A percentile compares a stretch with the other conserved stretches of the same genome.
Conservation (phyloP, 2,329 filamentous ascomycete species). For the Chrysoporthe cubensis region DNA sequence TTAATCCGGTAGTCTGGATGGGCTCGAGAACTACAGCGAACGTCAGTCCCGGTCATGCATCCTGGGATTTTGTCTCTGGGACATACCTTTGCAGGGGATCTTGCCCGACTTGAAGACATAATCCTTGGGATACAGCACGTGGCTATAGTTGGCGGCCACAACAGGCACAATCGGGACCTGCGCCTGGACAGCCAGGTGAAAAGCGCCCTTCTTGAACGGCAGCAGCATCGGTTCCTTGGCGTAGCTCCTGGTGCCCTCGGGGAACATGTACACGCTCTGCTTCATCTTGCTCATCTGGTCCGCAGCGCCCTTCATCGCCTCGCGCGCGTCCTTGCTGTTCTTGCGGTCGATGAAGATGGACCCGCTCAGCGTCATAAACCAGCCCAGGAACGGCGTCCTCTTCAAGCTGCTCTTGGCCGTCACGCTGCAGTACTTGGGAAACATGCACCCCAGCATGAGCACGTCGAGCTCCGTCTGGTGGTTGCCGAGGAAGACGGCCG, state of each 20-base stretch:
- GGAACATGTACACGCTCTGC: conserved; percentile 85
- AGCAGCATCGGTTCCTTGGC: conserved; percentile 78
- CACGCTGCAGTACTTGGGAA: conserved; percentile 89
- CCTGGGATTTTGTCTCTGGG: neutral
- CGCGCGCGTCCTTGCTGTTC: conserved; percentile 79
- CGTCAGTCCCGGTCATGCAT: neutral
- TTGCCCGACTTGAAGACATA: conserved; percentile 68
- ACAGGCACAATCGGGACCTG: conserved; percentile 91
- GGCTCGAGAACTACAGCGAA: conserved; percentile 71
- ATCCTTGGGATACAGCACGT: conserved; percentile 68
- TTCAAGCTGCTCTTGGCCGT: conserved; percentile 88
- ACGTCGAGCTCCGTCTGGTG: conserved; percentile 97
- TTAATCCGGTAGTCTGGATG: conserved; percentile 75
- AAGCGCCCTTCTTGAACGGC: conserved; percentile 99
- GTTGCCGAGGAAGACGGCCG: conserved; percentile 90
- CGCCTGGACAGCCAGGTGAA: conserved; percentile 93
- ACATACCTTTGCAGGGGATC: conserved; percentile 75
- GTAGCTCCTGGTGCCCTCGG: conserved; percentile 93
- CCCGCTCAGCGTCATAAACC: conserved; percentile 89
- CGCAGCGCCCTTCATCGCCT: conserved; percentile 84
- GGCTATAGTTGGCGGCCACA: conserved; percentile 78
- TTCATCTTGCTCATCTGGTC: conserved; percentile 72
- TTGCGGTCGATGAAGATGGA: conserved; percentile 94
- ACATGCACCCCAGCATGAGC: conserved; percentile 84
- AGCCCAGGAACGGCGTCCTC: conserved; percentile 82